Base-by-base conservation (phyloP, 2,329 filamentous ascomycete genomes). In the Cladosporium sp. region DNA sequence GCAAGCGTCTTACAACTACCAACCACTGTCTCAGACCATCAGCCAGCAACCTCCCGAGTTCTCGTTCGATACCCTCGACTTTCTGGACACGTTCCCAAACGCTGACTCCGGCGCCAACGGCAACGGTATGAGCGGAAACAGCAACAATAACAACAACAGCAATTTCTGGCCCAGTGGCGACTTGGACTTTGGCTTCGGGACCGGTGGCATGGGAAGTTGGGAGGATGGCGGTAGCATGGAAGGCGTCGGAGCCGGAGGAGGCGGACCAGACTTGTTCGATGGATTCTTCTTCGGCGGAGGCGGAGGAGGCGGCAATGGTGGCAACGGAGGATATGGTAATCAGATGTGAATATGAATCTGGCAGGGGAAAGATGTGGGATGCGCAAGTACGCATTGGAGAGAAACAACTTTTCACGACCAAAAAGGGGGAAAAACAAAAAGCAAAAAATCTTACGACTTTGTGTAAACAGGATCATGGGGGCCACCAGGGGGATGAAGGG, bases 231-330 rank as follows among this genome's bases (percentile, higher is more conserved):
- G 65, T 26, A 67, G 56, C 16, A 62, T 66, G 28, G 57, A 53
- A 18, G 57, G 57, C 18, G 59, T 58, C 2, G 66, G 50, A 12
- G 64, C 44, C 5, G 59, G 90, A 26, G 58, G 67, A 21, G 66
- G 71, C 3, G 69, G 70, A 50, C 69, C 81, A 40, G 81, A 84
- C 74, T 67, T 83, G 14, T 91, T 92, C 76, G 89, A 91, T 73
- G 87, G 87, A 0, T 91, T 91, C 74, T 91, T 90, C 79, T 90
- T 91, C 74, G 88, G 88, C 0, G 84, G 83, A 69, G 49, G 75
- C 29, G 50, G 31, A n/a, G 50, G 31, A n/a, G 31, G 31, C 6
- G 52, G 61, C 6, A 37, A 31, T 16, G 61, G 61, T n/a, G 84
- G 84, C 69, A 44, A 74, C 18, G 61, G 61, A 8, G 58, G 44